phyloP scores from a whole-genome alignment of 2,329 filamentous ascomycete genomes.

The Apiospora arundinis region DNA sequence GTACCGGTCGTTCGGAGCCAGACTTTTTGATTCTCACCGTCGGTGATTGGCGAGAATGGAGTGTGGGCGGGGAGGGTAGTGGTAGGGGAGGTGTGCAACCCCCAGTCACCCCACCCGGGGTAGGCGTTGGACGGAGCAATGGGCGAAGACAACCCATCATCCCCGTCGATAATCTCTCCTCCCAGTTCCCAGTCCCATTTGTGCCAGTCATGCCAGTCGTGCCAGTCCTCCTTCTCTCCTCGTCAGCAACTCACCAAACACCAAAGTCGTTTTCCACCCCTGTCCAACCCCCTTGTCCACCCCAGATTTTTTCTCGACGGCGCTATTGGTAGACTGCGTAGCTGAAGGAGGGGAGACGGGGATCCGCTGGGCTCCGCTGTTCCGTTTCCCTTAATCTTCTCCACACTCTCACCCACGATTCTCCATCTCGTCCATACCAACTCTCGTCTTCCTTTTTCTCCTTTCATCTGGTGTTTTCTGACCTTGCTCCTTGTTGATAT shows the following conservation, averaged over 20 bases:
- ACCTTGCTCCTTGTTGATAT: conserved; percentile 11
- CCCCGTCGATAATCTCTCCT: conserved; percentile 1
- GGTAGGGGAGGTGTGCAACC: not conserved
- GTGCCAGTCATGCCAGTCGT: too few species aligned
- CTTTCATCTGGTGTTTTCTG: conserved; percentile 10
- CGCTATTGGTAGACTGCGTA: conserved; percentile 32
- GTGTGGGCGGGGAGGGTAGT: not conserved
- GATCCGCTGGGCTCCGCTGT: conserved; percentile 23
- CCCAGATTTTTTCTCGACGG: conserved; percentile 33
- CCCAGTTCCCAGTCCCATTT: not conserved
- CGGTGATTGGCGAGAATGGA: conserved; percentile 9
- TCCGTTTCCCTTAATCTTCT: conserved; percentile 37
- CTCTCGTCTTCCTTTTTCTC: conserved; percentile 25
- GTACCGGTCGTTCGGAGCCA: conserved; percentile 15
- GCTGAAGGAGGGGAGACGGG: conserved; percentile 19
- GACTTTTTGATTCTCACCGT: not conserved
- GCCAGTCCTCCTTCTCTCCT: not conserved
- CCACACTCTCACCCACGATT: conserved; percentile 28
- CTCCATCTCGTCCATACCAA: conserved; percentile 27
- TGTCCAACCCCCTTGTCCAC: conserved; percentile 30
- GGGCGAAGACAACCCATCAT: not conserved
- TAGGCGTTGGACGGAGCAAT: conserved; percentile 7
- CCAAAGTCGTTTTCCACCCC: too few species aligned
- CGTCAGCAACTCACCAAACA: too few species aligned
- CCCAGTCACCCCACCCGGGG: conserved; percentile 1